Evolutionary conservation across 345 rosid genomes (phyloP).

Genomic region (Durio zibethinus): DNA sequence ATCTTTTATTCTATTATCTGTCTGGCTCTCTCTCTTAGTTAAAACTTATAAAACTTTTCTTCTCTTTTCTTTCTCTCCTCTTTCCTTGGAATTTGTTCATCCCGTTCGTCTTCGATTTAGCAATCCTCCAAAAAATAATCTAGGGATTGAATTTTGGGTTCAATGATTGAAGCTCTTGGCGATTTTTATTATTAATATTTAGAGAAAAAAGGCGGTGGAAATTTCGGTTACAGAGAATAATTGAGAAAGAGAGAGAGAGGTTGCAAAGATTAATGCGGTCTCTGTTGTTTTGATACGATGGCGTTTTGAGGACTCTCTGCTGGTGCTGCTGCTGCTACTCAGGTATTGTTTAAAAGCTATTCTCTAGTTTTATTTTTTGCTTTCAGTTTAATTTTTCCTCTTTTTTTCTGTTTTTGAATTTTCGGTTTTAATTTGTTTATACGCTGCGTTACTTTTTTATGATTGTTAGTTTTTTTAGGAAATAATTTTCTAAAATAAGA

Average conservation of each 20-base stretch:
- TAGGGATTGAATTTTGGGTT: constrained; percentile 1
- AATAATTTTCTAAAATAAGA: neutral
- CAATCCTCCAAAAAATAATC: neutral
- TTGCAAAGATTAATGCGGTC: neutral
- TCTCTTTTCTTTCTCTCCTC: neutral
- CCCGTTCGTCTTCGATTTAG: neutral
- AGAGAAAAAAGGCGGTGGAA: neutral
- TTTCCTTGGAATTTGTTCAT: constrained; percentile 14
- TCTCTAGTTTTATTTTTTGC: neutral
- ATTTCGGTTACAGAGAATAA: neutral
- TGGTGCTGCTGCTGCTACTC: neutral
- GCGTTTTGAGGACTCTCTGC: neutral
- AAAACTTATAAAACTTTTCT: neutral
- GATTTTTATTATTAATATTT: neutral
- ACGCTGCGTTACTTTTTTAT: neutral
- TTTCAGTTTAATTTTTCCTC: neutral
- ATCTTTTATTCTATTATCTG: neutral
- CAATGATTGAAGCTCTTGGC: constrained; percentile 5
- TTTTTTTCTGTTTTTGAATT: neutral
- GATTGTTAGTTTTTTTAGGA: neutral
- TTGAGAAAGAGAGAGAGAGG: neutral
- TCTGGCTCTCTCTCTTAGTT: neutral
- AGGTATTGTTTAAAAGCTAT: neutral
- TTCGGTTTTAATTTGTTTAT: neutral
- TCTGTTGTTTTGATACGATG: neutral